A percentile compares a stretch with the other conserved stretches of the same genome.
Conservation (phyloP, 768 basidiomycete species). For the Termitomyces sp. region DNA sequence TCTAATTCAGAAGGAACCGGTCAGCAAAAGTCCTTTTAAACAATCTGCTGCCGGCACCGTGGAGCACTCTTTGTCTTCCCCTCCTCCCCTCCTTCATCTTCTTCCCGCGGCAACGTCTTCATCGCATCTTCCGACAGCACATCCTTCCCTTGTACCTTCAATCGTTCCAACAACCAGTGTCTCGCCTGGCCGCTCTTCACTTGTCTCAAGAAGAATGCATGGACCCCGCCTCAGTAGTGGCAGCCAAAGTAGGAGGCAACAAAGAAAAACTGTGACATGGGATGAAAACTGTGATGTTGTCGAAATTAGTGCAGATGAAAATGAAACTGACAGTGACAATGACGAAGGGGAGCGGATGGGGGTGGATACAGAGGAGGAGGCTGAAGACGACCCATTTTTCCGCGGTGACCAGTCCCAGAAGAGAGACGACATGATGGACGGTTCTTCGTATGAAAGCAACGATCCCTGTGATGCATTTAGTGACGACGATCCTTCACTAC, state of each 20-base stretch:
- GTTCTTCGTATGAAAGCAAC: slow-evolving; percentile 39
- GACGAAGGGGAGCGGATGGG: slow-evolving; percentile 21
- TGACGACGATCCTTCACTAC: slow-evolving; percentile 28
- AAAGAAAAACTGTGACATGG: slow-evolving; percentile 76
- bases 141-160: slow-evolving; percentile 16
- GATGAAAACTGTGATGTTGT: slow-evolving; percentile 77
- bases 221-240: slow-evolving; percentile 63
- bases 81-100: slow-evolving; percentile 4
- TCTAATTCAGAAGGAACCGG: slow-evolving; percentile 69
- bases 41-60: slow-evolving; percentile 20
- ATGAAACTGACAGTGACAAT: slow-evolving; percentile 23
- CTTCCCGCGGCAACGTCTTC: slow-evolving; percentile 2
- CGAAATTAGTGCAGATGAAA: slow-evolving; percentile 63
- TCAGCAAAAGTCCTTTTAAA: slow-evolving; percentile 79
- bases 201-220: slow-evolving; percentile 68
- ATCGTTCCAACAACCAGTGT: slow-evolving; percentile 23
- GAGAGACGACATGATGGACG: slow-evolving; percentile 18
- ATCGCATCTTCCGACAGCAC: slow-evolving; percentile 6
- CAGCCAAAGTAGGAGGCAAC: slow-evolving; percentile 35
- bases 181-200: slow-evolving; percentile 59
- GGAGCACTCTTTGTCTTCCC: slow-evolving; percentile 13
- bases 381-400: slow-evolving; percentile 39
- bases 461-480: slow-evolving; percentile 35
- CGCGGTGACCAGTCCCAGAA: slow-evolving; percentile 26
- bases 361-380: slow-evolving; percentile 24